These are phyloP conservation scores for Penicillium ochrochloron DNA, from an alignment of 495 filamentous ascomycete genomes.

Conservation along the genomic window DNA sequence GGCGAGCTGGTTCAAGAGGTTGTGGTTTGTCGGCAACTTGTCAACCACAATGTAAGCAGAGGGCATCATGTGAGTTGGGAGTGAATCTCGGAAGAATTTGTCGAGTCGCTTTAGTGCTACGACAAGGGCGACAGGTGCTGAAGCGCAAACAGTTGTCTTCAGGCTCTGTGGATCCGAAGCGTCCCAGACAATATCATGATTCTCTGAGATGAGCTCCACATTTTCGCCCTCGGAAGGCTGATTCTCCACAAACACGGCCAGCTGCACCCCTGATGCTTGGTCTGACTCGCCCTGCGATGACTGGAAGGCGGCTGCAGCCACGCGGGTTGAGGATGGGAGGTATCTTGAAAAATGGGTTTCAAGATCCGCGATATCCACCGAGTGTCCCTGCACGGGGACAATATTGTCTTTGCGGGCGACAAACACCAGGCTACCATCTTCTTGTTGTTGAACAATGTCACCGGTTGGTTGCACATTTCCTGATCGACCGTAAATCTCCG, in stretches of 20 bases:
- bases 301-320: slow-evolving; percentile 32
- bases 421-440: slow-evolving; percentile 37
- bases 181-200: slow-evolving; percentile 25
- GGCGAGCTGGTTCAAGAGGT: slow-evolving; percentile 32
- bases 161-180: slow-evolving; percentile 7
- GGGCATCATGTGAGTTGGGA: slow-evolving; percentile 49
- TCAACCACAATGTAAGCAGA: slow-evolving; percentile 41
- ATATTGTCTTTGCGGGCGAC: slow-evolving; percentile 40
- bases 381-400: slow-evolving; percentile 39
- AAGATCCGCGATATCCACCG: slow-evolving; percentile 40
- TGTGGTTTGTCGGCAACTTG: slow-evolving; percentile 35
- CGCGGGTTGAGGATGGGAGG: slow-evolving; percentile 33
- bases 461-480: slow-evolving; percentile 38
- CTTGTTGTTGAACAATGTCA: slow-evolving; percentile 37
- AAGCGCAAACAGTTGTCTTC: slow-evolving; percentile 22
- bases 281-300: slow-evolving; percentile 15
- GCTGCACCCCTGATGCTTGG: slow-evolving; percentile 20
- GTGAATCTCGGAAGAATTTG: slow-evolving; percentile 41
- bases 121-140: slow-evolving; percentile 29
- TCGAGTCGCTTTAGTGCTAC: slow-evolving; percentile 38
- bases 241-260: slow-evolving; percentile 39
- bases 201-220: slow-evolving; percentile 27
- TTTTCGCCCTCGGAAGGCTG: slow-evolving; percentile 24
- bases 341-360: slow-evolving; percentile 34
- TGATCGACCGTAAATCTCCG: slow-evolving; percentile 29